Evolutionary conservation across 129 eudicot species (phyloP), one percentile per base, ranked within the genome.

Genomic region (Tagetes erecta): DNA sequence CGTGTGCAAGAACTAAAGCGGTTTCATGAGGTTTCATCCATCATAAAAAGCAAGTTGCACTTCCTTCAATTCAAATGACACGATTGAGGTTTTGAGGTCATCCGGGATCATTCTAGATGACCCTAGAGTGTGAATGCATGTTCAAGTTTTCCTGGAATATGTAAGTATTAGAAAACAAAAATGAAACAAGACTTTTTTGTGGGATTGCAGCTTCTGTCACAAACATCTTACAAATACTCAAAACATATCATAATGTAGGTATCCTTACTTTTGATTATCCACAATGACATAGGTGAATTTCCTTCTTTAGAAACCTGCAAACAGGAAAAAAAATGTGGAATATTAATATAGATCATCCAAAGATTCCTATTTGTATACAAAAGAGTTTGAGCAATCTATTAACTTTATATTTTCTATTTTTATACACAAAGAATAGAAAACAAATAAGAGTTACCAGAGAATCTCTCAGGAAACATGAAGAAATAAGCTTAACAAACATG

Each of bases 51-150:
- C 86, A 70, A 93, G 86, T 35, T 78, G 84, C 62, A 84, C 90
- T 13, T 89, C 92, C 53, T 86, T 81, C 64, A 93, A 39, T 20
- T 97, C 96, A 69, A 92, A 80, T 68, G 71, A 30, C 56, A 90
- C 63, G 70, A 80, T 88, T 62, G 95, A 79, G 72, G 66, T 52
- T 8, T 90, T 74, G 56, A 93, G 87, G 59, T 93, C 98, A 64
- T 72, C 83, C 3, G 98, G 98, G 67, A 74, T 62, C 97, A 93
- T 86, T 45, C 82, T 91, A 63, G 97, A 97, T 64, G 68, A 78
- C 73, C 98, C 98, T 65, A 95, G 97, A 72, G 92, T 87, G 79
- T 90, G 89, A 76, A 93, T 90, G 74, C 97, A 90, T 33, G 98
- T 93, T 64, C 98, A 90, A 71, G 97, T 90, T 74, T 86, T 88